Conservation (phyloP, 2,329 filamentous ascomycete species). For the Aphanoascus verrucosus region DNA sequence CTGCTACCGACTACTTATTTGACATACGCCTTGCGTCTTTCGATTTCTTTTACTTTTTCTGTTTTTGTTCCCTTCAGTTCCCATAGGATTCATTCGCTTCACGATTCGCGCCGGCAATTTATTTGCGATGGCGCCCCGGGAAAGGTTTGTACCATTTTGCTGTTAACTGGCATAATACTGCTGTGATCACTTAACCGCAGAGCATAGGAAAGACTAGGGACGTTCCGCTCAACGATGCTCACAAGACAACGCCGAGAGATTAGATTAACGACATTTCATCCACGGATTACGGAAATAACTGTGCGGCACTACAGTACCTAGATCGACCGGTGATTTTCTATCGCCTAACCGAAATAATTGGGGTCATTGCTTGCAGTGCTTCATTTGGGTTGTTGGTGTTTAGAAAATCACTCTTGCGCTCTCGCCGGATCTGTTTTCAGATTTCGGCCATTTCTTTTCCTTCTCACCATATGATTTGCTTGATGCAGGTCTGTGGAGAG, state of each 20-base stretch:
- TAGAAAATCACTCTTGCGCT: no score
- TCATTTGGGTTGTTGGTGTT: no score
- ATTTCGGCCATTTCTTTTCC: slow-evolving; percentile 3
- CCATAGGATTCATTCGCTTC: neutral
- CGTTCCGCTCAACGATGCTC: neutral
- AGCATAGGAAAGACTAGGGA: neutral
- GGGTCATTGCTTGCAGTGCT: no score
- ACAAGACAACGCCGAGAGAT: no score
- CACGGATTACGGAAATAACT: no score
- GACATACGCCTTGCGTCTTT: neutral
- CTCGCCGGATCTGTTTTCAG: neutral
- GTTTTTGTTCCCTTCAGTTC: neutral
- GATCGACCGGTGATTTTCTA: no score
- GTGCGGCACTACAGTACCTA: no score
- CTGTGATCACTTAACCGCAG: neutral
- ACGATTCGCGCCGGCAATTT: neutral
- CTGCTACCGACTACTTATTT: neutral
- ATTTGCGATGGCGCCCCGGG: neutral
- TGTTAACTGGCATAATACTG: neutral
- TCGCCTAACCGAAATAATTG: no score
- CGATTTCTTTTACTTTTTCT: slow-evolving; percentile 3
- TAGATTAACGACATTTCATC: no score
- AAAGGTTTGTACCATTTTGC: neutral
- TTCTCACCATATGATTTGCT: slow-evolving; percentile 17
- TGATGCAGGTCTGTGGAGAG: slow-evolving; percentile 15